Percentiles rank a stretch among this genome's conserved stretches.
These are phyloP conservation scores for Lipomyces spencermartinsiae DNA, from an alignment of 805 yeast species.

Conservation along the genomic window DNA sequence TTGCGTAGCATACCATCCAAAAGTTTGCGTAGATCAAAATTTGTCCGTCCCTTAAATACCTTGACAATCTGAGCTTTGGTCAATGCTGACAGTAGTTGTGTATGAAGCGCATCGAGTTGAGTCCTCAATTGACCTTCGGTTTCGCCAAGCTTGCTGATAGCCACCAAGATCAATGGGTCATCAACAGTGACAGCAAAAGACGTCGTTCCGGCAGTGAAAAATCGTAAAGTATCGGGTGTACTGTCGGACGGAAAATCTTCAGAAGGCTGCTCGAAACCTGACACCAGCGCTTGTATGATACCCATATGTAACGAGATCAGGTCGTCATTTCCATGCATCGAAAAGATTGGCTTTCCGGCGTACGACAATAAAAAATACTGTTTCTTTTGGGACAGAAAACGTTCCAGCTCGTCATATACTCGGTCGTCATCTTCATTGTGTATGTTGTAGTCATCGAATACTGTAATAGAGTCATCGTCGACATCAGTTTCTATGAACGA, in stretches of 20 bases:
- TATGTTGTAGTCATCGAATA: constrained; percentile 42
- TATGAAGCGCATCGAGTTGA: constrained; percentile 75
- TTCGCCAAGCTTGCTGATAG: constrained; percentile 54
- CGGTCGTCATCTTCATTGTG: constrained; percentile 36
- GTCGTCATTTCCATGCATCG: constrained; percentile 75
- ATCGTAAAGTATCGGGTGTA: constrained; percentile 27
- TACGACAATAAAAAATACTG: constrained; percentile 80
- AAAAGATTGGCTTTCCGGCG: constrained; percentile 89
- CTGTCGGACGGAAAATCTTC: constrained; percentile 29
- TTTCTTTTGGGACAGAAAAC: constrained; percentile 54
- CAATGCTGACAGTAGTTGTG: constrained; percentile 79
- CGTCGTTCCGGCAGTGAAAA: constrained; percentile 58
- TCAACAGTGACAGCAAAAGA: constrained; percentile 65
- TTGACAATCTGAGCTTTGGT: constrained; percentile 78
- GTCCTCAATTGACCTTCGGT: constrained; percentile 52
- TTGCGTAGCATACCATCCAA: constrained; percentile 56
- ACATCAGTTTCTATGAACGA: constrained; percentile 38
- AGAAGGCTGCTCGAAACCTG: constrained; percentile 61
- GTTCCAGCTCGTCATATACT: constrained; percentile 39
- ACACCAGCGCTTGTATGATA: constrained; percentile 76
- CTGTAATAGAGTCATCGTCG: constrained; percentile 36
- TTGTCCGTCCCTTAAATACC: constrained; percentile 72
- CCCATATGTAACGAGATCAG: constrained; percentile 75
- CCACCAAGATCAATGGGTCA: constrained; percentile 75
- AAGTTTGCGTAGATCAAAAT: constrained; percentile 79